phyloP scores from a whole-genome alignment of 2,329 filamentous ascomycete genomes.

The Arthroderma uncinatum region DNA sequence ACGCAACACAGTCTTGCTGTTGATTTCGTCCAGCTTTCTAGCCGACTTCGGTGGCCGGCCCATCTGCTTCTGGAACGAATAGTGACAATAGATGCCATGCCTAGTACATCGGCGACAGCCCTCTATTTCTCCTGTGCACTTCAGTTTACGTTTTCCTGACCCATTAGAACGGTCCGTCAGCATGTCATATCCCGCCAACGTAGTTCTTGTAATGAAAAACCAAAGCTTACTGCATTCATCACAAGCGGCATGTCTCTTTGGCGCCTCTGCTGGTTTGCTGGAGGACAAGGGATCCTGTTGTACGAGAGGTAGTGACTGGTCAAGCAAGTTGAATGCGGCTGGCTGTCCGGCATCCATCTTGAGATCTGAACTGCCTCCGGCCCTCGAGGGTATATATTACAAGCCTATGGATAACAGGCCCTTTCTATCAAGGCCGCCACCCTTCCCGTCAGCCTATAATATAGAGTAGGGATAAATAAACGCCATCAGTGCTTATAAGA shows the following conservation, averaged over 20 bases:
- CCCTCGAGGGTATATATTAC: not conserved
- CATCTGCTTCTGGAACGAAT: slow-evolving; percentile 40
- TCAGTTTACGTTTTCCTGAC: slow-evolving; percentile 38
- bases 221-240: slow-evolving; percentile 38
- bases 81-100: slow-evolving; percentile 34
- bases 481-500: too few species aligned
- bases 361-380: not conserved
- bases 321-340: not conserved
- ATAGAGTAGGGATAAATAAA: too few species aligned
- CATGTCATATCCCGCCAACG: not conserved
- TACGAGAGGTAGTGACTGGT: slow-evolving; percentile 6
- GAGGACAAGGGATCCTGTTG: slow-evolving; percentile 14
- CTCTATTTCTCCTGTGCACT: slow-evolving; percentile 37
- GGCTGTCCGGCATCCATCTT: not conserved
- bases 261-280: slow-evolving; percentile 4
- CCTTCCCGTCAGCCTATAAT: too few species aligned
- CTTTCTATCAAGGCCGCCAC: not conserved
- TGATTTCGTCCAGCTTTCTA: slow-evolving; percentile 17
- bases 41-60: slow-evolving; percentile 36
- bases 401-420: not conserved
- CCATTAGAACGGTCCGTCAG: slow-evolving; percentile 12
- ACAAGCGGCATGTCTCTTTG: slow-evolving; percentile 39
- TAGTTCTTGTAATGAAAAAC: slow-evolving; percentile 15
- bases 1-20: slow-evolving; percentile 17
- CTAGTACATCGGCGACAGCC: slow-evolving; percentile 36